Conservation (phyloP, 2,329 filamentous ascomycete species). For the Claviceps maximensis region DNA sequence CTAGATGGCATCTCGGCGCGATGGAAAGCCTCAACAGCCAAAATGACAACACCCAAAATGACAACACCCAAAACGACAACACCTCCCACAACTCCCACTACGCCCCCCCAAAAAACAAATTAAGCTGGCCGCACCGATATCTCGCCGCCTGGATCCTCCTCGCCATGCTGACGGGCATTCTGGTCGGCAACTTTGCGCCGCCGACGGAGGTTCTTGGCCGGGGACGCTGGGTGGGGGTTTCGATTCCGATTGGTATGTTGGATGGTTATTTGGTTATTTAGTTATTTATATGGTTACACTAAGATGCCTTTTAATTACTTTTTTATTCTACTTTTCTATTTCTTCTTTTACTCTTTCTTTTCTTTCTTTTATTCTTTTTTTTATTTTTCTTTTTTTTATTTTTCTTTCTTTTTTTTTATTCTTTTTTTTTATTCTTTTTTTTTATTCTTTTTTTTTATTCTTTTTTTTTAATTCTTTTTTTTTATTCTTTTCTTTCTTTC, state of each 20-base stretch:
- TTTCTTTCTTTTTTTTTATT: not conserved
- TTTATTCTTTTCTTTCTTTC: not conserved
- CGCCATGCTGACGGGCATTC: slow-evolving; percentile 62
- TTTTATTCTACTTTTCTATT: not conserved
- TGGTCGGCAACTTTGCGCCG: slow-evolving; percentile 63
- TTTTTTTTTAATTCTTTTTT: not conserved
- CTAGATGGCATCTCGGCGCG: too few species aligned
- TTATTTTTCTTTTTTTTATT: not conserved
- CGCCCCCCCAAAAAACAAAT: too few species aligned
- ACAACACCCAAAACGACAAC: not conserved
- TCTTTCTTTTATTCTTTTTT: too few species aligned
- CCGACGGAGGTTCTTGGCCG: slow-evolving; percentile 48
- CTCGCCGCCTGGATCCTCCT: slow-evolving; percentile 64
- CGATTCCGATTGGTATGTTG: not conserved
- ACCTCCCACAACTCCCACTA: too few species aligned
- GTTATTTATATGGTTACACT: too few species aligned
- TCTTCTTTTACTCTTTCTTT: not conserved
- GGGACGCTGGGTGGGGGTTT: slow-evolving; percentile 31
- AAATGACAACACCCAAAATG: not conserved
- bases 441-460: not conserved
- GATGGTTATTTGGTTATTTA: too few species aligned
- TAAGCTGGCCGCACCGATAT: slow-evolving; percentile 48
- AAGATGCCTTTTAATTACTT: not conserved
- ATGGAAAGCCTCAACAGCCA: too few species aligned
- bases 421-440: not conserved